Conservation (phyloP, 768 basidiomycete species). For the Collybia sordida region DNA sequence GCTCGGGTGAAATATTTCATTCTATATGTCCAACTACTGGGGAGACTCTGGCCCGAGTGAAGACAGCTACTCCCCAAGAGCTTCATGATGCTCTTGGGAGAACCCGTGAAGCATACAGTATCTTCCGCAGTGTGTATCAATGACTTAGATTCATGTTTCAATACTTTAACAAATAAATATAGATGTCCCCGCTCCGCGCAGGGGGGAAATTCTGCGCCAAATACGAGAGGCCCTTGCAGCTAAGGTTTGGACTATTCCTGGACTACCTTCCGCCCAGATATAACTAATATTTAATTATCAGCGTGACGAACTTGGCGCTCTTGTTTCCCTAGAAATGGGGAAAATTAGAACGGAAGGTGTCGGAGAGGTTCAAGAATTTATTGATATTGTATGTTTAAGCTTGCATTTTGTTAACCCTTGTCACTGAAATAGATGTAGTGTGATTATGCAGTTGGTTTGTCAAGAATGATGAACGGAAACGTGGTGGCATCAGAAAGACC, state of each 20-base stretch:
- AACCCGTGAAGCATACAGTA: constrained; percentile 69
- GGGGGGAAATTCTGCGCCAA: constrained; percentile 88
- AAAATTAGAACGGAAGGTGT: constrained; percentile 89
- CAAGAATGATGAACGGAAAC: constrained; percentile 91
- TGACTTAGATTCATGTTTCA: background rate
- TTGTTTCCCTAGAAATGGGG: constrained; percentile 89
- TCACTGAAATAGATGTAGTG: constrained; percentile 51
- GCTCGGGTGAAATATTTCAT: constrained; percentile 66
- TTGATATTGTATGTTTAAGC: constrained; percentile 75
- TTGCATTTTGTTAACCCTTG: constrained; percentile 3
- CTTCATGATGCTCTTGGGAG: constrained; percentile 66
- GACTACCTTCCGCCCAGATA: constrained; percentile 12
- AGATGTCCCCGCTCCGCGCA: constrained; percentile 78
- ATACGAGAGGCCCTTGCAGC: constrained; percentile 77
- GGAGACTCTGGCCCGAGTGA: constrained; percentile 75
- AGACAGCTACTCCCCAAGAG: constrained; percentile 72
- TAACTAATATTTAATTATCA: constrained; percentile 24
- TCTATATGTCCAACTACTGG: constrained; percentile 87
- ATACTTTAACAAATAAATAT: background rate
- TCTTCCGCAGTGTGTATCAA: constrained; percentile 53
- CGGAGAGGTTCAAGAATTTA: constrained; percentile 93
- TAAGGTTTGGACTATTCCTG: constrained; percentile 52
- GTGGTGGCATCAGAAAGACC: constrained; percentile 87
- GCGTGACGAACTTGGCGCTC: constrained; percentile 77
- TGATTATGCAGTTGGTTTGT: constrained; percentile 91